A percentile compares a stretch with the other conserved stretches of the same genome.
phyloP scores from a whole-genome alignment of 2,329 filamentous ascomycete species.

The Paecilomyces formosus region DNA sequence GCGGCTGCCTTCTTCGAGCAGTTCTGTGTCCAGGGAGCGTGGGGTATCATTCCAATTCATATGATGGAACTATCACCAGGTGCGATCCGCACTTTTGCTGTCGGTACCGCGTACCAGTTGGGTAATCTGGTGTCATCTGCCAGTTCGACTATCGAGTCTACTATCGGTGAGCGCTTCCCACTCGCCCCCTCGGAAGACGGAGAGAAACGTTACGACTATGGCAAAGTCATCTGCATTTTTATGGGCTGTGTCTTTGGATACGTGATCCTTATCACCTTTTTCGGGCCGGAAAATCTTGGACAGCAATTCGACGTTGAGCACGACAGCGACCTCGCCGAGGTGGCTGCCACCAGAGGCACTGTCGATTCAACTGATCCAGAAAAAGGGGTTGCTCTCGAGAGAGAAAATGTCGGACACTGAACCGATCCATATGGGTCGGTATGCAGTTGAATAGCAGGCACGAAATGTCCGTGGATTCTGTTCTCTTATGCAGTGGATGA shows the following conservation, averaged over 20 bases:
- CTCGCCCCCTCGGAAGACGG: slow-evolving; percentile 49
- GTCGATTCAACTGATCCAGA: slow-evolving; percentile 22
- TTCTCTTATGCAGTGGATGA: neutral
- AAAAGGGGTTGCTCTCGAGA: slow-evolving; percentile 14
- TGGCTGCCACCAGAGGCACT: slow-evolving; percentile 27
- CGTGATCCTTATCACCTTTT: slow-evolving; percentile 43
- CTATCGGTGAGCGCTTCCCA: slow-evolving; percentile 67
- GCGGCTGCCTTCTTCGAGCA: slow-evolving; percentile 80
- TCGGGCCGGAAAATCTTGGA: slow-evolving; percentile 44
- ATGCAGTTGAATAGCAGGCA: neutral
- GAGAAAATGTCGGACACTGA: neutral
- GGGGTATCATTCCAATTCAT: slow-evolving; percentile 66
- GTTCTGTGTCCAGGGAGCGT: slow-evolving; percentile 70
- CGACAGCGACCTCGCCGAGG: slow-evolving; percentile 40
- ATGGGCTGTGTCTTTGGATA: slow-evolving; percentile 74
- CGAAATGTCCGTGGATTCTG: neutral
- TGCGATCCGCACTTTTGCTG: slow-evolving; percentile 54
- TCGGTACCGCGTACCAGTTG: slow-evolving; percentile 57
- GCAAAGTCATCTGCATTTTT: slow-evolving; percentile 82
- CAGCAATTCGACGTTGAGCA: slow-evolving; percentile 41
- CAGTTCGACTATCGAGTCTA: slow-evolving; percentile 68
- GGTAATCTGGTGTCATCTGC: slow-evolving; percentile 55
- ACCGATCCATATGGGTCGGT: neutral
- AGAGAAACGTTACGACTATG: slow-evolving; percentile 60
- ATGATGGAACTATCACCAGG: slow-evolving; percentile 58